These are phyloP conservation scores for Populus hybrid DNA, from an alignment of 441 rosid genomes.

Conservation along the genomic window DNA sequence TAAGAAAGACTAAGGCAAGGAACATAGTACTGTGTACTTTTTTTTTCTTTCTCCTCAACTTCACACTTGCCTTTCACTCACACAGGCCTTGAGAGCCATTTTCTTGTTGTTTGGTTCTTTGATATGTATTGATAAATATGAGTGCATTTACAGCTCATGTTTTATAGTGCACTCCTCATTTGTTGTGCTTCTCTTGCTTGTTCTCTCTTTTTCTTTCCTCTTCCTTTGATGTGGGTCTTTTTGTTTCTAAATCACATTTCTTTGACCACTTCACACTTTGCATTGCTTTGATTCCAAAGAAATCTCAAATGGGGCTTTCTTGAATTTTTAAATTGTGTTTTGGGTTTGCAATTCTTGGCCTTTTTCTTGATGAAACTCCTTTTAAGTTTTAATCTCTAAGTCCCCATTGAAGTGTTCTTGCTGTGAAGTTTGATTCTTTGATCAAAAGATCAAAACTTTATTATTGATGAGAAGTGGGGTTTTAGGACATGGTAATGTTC, in stretches of 20 bases:
- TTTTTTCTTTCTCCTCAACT: not conserved
- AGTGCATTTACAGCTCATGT: conserved; percentile 21
- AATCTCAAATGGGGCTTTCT: conserved; percentile 22
- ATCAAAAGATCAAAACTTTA: not conserved
- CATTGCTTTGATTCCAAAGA: conserved; percentile 11
- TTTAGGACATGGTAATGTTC: conserved; percentile 7
- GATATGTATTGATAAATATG: conserved; percentile 4
- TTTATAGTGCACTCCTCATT: conserved; percentile 18
- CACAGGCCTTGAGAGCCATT: conserved; percentile 12
- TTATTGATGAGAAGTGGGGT: not conserved
- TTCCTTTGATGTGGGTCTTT: conserved; percentile 14
- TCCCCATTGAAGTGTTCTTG: too few relatives aligned
- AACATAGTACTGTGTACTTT: conserved; percentile 15
- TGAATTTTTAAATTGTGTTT: conserved; percentile 8
- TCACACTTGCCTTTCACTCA: conserved; percentile 2
- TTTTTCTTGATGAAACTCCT: not conserved
- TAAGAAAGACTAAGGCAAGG: not conserved
- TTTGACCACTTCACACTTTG: not conserved
- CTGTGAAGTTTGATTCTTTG: too few relatives aligned
- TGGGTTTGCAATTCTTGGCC: conserved; percentile 18
- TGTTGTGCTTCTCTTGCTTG: conserved; percentile 19
- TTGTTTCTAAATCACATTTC: conserved; percentile 9
- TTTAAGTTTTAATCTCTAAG: too few relatives aligned
- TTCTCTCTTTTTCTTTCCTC: conserved; percentile 20
- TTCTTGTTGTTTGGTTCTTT: conserved; percentile 19